Evolutionary conservation across 345 rosid genomes (phyloP).

Genomic region (Brassica incana): DNA sequence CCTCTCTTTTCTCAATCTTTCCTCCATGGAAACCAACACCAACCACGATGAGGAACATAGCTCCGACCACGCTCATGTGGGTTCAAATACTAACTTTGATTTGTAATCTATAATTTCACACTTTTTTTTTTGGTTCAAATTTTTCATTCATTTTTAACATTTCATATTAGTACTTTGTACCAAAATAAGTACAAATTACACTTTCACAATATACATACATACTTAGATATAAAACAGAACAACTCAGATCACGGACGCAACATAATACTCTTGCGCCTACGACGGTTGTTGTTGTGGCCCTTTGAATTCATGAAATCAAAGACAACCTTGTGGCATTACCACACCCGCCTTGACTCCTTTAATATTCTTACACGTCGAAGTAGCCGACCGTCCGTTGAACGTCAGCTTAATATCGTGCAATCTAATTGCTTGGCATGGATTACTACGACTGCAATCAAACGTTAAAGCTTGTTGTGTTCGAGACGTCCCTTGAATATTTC

Average conservation of each 20-base stretch:
- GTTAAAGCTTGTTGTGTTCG: slow-evolving; percentile 53
- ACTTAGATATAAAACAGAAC: slow-evolving; percentile 18
- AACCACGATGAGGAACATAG: too few species aligned
- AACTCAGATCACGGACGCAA: slow-evolving; percentile 29
- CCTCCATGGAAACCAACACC: too few species aligned
- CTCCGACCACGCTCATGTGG: neutral
- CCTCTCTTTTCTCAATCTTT: too few species aligned
- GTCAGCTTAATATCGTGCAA: slow-evolving; percentile 56
- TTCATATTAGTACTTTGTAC: neutral
- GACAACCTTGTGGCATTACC: slow-evolving; percentile 47
- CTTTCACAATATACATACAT: slow-evolving; percentile 1
- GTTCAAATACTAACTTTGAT: neutral
- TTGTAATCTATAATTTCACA: too few species aligned
- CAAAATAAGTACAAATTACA: neutral
- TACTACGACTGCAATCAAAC: slow-evolving; percentile 55
- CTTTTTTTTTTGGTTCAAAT: too few species aligned
- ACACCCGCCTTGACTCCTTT: slow-evolving; percentile 50
- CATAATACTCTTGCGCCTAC: slow-evolving; percentile 22
- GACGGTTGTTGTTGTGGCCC: slow-evolving; percentile 18
- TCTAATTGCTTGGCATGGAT: slow-evolving; percentile 55
- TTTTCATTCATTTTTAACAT: neutral
- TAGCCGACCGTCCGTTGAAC: slow-evolving; percentile 42
- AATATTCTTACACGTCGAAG: slow-evolving; percentile 53
- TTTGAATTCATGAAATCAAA: slow-evolving; percentile 23
- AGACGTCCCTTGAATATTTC: slow-evolving; percentile 67